Evolutionary conservation across 495 filamentous ascomycete genomes (phyloP).

Genomic region (Podospora didyma): DNA sequence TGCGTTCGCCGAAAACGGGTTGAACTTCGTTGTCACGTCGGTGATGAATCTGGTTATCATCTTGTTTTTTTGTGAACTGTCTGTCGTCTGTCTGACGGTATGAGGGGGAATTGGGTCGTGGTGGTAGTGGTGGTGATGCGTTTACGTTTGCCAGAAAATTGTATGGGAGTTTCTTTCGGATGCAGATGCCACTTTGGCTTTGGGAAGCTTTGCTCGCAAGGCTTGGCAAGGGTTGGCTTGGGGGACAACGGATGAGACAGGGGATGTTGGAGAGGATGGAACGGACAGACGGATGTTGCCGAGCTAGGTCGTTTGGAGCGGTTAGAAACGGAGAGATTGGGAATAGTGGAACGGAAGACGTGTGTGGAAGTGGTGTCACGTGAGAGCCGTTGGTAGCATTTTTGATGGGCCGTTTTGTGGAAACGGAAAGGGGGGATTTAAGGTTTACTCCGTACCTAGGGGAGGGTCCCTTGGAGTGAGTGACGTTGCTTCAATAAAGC

Average conservation of each 20-base stretch:
- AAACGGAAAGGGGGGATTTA: no score
- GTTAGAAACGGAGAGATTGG: no score
- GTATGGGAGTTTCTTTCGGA: neutral
- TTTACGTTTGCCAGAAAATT: neutral
- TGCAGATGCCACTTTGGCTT: no score
- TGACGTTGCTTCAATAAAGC: slow-evolving; percentile 4
- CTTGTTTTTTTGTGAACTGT: slow-evolving; percentile 19
- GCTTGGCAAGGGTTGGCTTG: neutral
- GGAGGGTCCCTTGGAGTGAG: no score
- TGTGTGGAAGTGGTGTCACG: no score
- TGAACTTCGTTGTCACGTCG: slow-evolving; percentile 78
- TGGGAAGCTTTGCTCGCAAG: no score
- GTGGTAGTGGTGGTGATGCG: neutral
- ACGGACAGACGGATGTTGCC: neutral
- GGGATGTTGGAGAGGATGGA: neutral
- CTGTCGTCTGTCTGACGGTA: no score
- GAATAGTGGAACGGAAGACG: no score
- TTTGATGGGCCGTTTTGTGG: neutral
- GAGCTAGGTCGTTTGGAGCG: neutral
- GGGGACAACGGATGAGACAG: neutral
- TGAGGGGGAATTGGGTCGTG: no score
- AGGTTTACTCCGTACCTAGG: no score
- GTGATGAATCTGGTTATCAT: slow-evolving; percentile 92
- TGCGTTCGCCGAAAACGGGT: slow-evolving; percentile 75
- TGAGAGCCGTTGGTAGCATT: no score